phyloP scores from a whole-genome alignment of 345 rosid genomes.

The Acer negundo region DNA sequence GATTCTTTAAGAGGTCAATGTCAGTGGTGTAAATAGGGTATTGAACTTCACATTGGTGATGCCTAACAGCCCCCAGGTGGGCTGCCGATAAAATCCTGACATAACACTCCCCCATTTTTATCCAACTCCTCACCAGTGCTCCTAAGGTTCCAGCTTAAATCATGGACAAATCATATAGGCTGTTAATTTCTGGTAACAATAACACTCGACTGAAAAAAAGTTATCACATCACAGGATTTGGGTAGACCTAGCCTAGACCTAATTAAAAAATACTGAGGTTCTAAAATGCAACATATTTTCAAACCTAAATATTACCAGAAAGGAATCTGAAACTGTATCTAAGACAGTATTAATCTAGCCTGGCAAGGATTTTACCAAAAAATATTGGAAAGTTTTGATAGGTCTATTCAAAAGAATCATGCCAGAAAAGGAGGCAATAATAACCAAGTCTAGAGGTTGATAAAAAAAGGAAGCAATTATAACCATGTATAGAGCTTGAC shows the following conservation, averaged over 20 bases:
- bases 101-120: background rate
- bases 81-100: background rate
- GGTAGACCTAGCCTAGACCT: background rate
- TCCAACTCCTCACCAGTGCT: background rate
- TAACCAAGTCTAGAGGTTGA: slow-evolving; percentile 1
- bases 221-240: background rate
- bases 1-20: background rate
- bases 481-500: background rate
- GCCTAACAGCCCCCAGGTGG: background rate
- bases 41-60: background rate
- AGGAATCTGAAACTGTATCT: background rate
- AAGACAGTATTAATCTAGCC: background rate
- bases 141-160: slow-evolving; percentile 1
- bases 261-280: background rate
- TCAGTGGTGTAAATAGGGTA: background rate
- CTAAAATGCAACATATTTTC: background rate
- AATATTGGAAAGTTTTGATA: background rate
- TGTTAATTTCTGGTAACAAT: background rate
- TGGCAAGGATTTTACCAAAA: background rate
- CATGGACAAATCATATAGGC: background rate
- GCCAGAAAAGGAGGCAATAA: background rate
- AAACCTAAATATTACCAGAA: background rate
- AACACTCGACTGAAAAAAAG: too few species aligned
- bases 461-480: background rate
- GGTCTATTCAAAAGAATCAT: slow-evolving; percentile 4